Base-by-base conservation (phyloP, 768 basidiomycete species). In the Pisolithus orientalis region DNA sequence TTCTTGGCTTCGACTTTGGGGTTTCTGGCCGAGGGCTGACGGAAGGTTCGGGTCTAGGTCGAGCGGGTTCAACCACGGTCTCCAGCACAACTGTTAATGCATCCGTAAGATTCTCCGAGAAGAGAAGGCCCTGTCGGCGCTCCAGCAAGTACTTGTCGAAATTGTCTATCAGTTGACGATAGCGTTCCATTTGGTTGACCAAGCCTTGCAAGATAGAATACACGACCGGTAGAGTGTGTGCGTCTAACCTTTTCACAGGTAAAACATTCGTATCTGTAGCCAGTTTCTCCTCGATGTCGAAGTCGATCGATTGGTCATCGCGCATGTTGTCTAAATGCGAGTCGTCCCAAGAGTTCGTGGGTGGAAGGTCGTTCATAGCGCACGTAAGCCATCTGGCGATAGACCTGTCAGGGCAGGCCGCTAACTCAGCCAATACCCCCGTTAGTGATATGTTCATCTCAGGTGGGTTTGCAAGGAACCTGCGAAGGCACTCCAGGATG, bases 61-160 rank as follows among this genome's bases (percentile, higher is more conserved):
- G 48, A 24, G 54, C 65, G 11, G 74, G 65, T 49, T 81, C 78
- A 16, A 79, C 74, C 2, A 75, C 72, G 24, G 87, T 67, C 52
- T 93, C 86, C 50, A 93, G 71, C 13, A 75, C 78, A 44, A 92
- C 72, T 43, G 78, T 86, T 53, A 97, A 73, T 4, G 94, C 94
- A 60, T 97, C 95, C 6, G 84, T 88, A 34, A 96, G 72, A 64
- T 94, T 94, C 70, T 96, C 94, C 4, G 87, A 87, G 67, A 95
- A 96, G 16, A 95, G 70, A 8, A 98, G 75, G 2, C 94, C 94
- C 62, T 87, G 87, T 16, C 95, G 80, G 34, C 95, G 80, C 68
- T 98, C 91, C 2, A 82, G 66, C 3, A 98, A 79, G 61, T 82
- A 90, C 62, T 79, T 80, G 71, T 97, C 93, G 62, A 97, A 96